phyloP scores from a whole-genome alignment of 495 filamentous ascomycete species.

The Aspergillus asperescens region DNA sequence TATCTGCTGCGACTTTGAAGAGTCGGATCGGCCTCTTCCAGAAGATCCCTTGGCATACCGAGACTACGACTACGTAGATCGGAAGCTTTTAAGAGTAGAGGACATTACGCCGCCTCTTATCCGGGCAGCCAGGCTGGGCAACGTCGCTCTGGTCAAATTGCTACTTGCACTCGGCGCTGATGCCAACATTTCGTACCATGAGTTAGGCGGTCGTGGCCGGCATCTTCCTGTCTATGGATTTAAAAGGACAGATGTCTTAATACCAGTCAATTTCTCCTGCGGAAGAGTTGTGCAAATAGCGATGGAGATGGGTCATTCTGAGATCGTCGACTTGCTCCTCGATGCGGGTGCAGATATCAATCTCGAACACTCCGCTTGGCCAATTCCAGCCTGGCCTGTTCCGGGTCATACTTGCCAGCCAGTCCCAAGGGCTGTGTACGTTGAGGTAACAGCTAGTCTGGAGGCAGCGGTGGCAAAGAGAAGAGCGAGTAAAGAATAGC shows the following conservation, averaged over 20 bases:
- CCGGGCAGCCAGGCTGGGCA: not conserved
- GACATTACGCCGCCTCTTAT: not conserved
- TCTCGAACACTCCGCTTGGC: not conserved
- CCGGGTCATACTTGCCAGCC: not conserved
- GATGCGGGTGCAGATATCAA: not conserved
- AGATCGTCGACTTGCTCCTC: not conserved
- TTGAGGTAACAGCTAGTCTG: too few relatives aligned
- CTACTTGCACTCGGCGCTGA: not conserved
- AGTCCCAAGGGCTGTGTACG: not conserved
- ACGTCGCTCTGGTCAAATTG: not conserved
- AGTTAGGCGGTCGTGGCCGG: not conserved
- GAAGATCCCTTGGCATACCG: not conserved
- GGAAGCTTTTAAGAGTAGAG: not conserved
- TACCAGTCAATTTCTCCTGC: not conserved
- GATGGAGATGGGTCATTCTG: not conserved
- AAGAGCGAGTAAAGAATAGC: too few relatives aligned
- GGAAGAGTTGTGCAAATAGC: not conserved
- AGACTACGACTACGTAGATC: not conserved
- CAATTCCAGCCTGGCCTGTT: too few relatives aligned
- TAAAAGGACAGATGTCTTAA: not conserved
- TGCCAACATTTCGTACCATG: not conserved
- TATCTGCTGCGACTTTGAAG: not conserved
- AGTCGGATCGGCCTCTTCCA: not conserved
- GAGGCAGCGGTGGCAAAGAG: too few relatives aligned
- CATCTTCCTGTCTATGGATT: too few relatives aligned